phyloP scores from a whole-genome alignment of 768 basidiomycete species.

The Cyclocybe aegerita region DNA sequence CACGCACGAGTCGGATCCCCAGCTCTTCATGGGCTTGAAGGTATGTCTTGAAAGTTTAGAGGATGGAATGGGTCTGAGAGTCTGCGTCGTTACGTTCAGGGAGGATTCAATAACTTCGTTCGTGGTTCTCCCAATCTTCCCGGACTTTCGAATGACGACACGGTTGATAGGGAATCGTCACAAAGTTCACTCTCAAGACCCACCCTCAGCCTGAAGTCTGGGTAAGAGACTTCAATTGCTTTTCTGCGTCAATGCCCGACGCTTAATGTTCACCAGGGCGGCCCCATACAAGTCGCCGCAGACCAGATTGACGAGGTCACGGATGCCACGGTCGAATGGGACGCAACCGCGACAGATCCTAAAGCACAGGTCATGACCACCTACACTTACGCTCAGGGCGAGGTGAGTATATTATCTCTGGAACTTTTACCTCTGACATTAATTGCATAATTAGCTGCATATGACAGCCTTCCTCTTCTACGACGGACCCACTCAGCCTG shows the following conservation, averaged over 20 bases:
- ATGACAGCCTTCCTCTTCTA: constrained; percentile 51
- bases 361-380: constrained; percentile 51
- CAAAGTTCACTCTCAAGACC: constrained; percentile 52
- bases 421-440: background rate
- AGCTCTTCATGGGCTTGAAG: no score
- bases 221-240: constrained; percentile 33
- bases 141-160: no score
- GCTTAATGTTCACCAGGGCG: constrained; percentile 37
- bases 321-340: constrained; percentile 40
- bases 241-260: background rate
- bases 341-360: constrained; percentile 42
- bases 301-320: constrained; percentile 21
- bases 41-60: no score
- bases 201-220: constrained; percentile 57
- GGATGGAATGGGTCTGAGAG: no score
- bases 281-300: constrained; percentile 35
- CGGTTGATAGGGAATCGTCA: constrained; percentile 49
- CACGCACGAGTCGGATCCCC: no score
- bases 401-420: constrained; percentile 26
- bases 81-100: no score
- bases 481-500: constrained; percentile 49
- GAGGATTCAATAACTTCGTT: no score
- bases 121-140: no score
- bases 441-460: constrained; percentile 6
- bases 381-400: constrained; percentile 34